Percentiles rank a stretch among this genome's conserved stretches.
phyloP scores from a whole-genome alignment of 495 filamentous ascomycete species.

The Penicillium atrosanguineum region DNA sequence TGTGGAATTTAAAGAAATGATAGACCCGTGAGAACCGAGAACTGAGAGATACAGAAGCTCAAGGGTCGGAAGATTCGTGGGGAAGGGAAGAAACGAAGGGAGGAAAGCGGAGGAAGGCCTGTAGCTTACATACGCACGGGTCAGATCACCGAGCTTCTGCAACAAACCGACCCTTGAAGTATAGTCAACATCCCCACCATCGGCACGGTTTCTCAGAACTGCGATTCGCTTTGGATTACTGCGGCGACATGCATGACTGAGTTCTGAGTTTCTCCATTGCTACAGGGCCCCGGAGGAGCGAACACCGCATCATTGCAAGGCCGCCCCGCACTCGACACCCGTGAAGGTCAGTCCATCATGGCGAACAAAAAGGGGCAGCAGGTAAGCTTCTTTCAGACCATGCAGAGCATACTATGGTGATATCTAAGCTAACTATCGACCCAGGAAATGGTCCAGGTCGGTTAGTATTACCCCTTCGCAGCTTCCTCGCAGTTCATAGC shows the following conservation, averaged over 20 bases:
- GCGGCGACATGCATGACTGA: slow-evolving; percentile 14
- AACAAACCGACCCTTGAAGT: not conserved
- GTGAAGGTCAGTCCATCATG: slow-evolving; percentile 33
- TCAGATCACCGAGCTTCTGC: not conserved
- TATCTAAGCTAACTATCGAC: slow-evolving; percentile 16
- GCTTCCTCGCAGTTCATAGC: slow-evolving; percentile 23
- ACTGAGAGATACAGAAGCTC: slow-evolving; percentile 3
- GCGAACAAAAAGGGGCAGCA: slow-evolving; percentile 69
- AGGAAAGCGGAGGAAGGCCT: slow-evolving; percentile 15
- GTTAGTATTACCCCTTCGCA: slow-evolving; percentile 58
- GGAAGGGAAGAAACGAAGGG: slow-evolving; percentile 14
- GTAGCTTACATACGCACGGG: slow-evolving; percentile 22
- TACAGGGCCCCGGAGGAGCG: slow-evolving; percentile 10
- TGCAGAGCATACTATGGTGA: not conserved
- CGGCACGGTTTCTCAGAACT: not conserved
- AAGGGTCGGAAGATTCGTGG: not conserved
- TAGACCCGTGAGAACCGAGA: not conserved
- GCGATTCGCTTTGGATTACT: not conserved
- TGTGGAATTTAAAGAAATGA: not conserved
- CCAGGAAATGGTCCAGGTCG: slow-evolving; percentile 99
- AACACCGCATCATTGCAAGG: slow-evolving; percentile 9
- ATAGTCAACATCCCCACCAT: not conserved
- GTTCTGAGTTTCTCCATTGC: not conserved
- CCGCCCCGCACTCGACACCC: slow-evolving; percentile 28
- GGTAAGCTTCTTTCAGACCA: slow-evolving; percentile 47